These are phyloP conservation scores for Scenedesmus sp. DNA, from an alignment of 163 green algal genomes.

Conservation along the genomic window DNA sequence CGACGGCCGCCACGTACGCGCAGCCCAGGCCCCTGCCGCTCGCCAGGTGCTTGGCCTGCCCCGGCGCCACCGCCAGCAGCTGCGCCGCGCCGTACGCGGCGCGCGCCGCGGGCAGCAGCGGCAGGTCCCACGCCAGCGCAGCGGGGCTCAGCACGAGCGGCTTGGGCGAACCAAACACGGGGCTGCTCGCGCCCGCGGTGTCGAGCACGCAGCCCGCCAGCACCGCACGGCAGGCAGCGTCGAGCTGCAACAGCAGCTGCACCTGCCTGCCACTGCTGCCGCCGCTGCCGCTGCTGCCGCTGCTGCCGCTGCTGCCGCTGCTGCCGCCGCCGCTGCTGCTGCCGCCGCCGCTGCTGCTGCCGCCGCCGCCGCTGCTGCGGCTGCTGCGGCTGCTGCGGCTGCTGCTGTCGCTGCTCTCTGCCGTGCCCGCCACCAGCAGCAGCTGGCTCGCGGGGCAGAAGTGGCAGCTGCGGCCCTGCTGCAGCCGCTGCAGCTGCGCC, in stretches of 20 bases:
- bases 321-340: not conserved
- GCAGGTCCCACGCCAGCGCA: constrained; percentile 27
- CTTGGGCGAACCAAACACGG: constrained; percentile 25
- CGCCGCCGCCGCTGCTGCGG: not conserved
- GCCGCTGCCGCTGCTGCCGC: constrained; percentile 3
- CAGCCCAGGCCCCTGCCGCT: not conserved
- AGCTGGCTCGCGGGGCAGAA: constrained; percentile 15
- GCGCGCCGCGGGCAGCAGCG: constrained; percentile 36
- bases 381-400: not conserved
- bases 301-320: not conserved
- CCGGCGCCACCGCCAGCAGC: constrained; percentile 21
- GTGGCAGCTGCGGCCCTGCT: constrained; percentile 35
- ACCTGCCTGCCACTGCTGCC: not conserved
- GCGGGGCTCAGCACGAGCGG: constrained; percentile 24
- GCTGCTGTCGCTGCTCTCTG: not conserved
- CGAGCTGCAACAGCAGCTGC: constrained; percentile 40
- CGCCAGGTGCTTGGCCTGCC: not conserved
- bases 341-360: not conserved
- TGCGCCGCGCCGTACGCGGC: not conserved
- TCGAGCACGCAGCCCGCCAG: constrained; percentile 1
- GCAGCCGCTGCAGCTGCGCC: not conserved
- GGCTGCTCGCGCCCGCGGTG: not conserved
- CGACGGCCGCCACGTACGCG: constrained; percentile 2
- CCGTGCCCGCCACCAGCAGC: constrained; percentile 15
- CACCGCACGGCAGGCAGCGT: not conserved